Base-by-base conservation (phyloP, 2,329 filamentous ascomycete genomes). In the Grosmannia serpens region DNA sequence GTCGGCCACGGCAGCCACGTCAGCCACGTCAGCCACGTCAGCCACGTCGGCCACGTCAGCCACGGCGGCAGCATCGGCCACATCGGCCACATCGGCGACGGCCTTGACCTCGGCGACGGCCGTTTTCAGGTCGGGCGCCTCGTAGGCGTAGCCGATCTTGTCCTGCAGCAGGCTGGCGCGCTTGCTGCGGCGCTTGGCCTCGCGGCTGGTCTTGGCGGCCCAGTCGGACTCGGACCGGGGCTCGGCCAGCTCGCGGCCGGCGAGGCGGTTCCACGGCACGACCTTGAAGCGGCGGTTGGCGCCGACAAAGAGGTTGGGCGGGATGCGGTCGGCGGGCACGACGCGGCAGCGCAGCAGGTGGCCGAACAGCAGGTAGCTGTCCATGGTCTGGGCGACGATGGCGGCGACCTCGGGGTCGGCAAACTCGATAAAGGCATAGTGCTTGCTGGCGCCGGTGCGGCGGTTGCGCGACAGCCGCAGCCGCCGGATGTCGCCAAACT, bases 391-490 rank as follows among this genome's bases (percentile, higher is more conserved):
- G 55, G 89, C 87, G 33, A 95, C 92, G 65, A 97, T 91, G 67
- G 89, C 87, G 46, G 94, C 92, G n/a, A 81, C 82, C 63, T 73
- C 74, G 54, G 91, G 88, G 59, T 90, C 86, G 38, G 79, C 75
- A 68, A 99, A 99, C 74, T 99, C 90, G 68, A 99, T 81, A 72
- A 96, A 99, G 35, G 90, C 94, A 69, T 88, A 95, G 77, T 97
- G 94, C 77, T 94, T 95, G 70, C 88, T 91, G 60, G 84, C 84
- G 58, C 94, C 94, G 1, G 91, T 97, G 71, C 87, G 87, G 73
- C 88, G 90, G 79, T 96, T 97, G 67, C 94, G 87, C 31, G 91
- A 94, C 51, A 99, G 80, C 62, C 92, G 86, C 59, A 96, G 79
- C 58, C 74, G 84, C 56, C 78, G 82, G 66, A 99, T 90, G 17